A percentile compares a stretch with the other conserved stretches of the same genome.
Conservation (phyloP, 75 land plant genomes). For the Selaginella moellendorffii region DNA sequence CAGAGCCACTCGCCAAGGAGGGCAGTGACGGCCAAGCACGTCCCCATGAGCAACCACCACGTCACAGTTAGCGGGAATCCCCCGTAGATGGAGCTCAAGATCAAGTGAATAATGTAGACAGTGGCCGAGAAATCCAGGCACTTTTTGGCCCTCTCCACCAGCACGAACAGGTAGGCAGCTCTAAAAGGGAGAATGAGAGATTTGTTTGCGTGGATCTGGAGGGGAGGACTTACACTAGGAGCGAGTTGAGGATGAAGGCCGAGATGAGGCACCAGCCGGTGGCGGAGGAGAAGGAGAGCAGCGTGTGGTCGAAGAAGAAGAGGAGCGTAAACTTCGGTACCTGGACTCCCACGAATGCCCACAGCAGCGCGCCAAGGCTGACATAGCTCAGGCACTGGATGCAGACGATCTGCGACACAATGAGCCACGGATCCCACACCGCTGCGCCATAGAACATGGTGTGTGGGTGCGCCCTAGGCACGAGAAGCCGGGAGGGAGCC, state of each 20-base stretch:
- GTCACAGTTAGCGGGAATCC: conserved; percentile 76
- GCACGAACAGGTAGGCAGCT: conserved; percentile 58
- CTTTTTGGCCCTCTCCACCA: conserved; percentile 92
- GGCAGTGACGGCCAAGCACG: conserved; percentile 66
- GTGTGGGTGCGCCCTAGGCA: too few relatives aligned
- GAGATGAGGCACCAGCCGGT: conserved; percentile 82
- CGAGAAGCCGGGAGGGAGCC: too few relatives aligned
- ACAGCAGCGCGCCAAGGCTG: conserved; percentile 57
- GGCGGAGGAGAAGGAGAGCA: conserved; percentile 47
- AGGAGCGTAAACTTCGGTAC: conserved; percentile 66
- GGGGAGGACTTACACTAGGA: conserved; percentile 62
- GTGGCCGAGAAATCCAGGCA: conserved; percentile 90
- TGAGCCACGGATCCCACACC: conserved; percentile 99
- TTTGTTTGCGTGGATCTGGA: too few relatives aligned
- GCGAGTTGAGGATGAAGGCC: conserved; percentile 48
- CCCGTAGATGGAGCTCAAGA: conserved; percentile 67
- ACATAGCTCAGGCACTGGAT: conserved; percentile 82
- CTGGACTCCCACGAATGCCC: conserved; percentile 61
- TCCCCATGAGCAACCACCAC: conserved; percentile 81
- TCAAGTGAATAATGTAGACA: conserved; percentile 67
- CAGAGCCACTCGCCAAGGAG: conserved; percentile 95
- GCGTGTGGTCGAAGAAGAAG: conserved; percentile 76
- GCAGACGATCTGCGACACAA: conserved; percentile 84
- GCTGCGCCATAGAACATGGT: conserved; percentile 93
- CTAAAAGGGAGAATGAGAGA: too few relatives aligned